Evolutionary conservation across 306 rosid genomes (phyloP).

Genomic region (Rosa persica): DNA sequence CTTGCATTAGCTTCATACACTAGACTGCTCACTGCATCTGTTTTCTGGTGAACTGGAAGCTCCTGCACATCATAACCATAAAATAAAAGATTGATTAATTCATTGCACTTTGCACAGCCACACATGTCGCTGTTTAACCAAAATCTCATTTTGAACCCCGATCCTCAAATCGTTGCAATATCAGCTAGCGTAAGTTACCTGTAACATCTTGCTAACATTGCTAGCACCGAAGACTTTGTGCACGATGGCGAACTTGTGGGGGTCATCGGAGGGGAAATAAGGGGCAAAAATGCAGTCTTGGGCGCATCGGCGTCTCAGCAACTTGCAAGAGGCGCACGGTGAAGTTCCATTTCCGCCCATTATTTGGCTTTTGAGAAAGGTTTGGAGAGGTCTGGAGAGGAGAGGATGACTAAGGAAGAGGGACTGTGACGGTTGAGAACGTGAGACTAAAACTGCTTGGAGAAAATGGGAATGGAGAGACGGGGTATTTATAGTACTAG

Average conservation of each 20-base stretch:
- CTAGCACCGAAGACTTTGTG: slow-evolving; percentile 98
- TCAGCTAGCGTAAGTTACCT: slow-evolving; percentile 37
- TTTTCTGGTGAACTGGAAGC: too few relatives aligned
- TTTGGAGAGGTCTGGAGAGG: background rate
- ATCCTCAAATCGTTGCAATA: background rate
- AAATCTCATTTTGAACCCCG: background rate
- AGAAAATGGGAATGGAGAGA: slow-evolving; percentile 8
- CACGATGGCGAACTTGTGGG: slow-evolving; percentile 83
- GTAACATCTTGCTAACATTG: slow-evolving; percentile 93
- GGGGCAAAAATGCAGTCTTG: slow-evolving; percentile 88
- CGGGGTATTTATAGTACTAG: slow-evolving; percentile 34
- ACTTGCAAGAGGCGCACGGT: slow-evolving; percentile 96
- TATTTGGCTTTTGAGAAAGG: slow-evolving; percentile 5
- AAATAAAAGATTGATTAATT: background rate
- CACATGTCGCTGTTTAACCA: too few relatives aligned
- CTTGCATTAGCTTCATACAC: too few relatives aligned
- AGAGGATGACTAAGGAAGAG: background rate
- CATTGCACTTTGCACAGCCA: background rate
- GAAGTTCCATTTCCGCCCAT: slow-evolving; percentile 70
- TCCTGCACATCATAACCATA: background rate
- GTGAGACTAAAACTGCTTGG: slow-evolving; percentile 7
- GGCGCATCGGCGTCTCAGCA: slow-evolving; percentile 79
- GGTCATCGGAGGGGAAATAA: slow-evolving; percentile 82
- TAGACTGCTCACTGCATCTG: too few relatives aligned
- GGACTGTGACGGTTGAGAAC: background rate